Evolutionary conservation across 2,329 filamentous ascomycete species (phyloP), one percentile per base, ranked within the genome.

Genomic region (Colletotrichum eremochloae): DNA sequence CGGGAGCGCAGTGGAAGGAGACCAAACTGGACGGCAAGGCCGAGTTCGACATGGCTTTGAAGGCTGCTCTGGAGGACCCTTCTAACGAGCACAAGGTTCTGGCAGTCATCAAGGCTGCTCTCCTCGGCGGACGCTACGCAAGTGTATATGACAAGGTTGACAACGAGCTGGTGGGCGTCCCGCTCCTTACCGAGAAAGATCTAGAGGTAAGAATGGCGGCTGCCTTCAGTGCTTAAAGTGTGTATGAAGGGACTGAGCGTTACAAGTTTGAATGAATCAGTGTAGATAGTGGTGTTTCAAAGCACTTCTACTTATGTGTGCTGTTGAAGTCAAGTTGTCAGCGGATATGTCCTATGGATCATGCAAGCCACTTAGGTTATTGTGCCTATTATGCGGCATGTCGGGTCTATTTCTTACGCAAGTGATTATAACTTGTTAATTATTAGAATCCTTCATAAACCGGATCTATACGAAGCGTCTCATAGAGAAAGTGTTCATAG

Each of bases 1-100:
- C 68, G 2, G 65, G 65, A 11, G 58, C 69, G 18, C 50, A 68
- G 38, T 71, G 69, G 69, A 68, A 44, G 40, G 64, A 68, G 31
- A 60, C 15, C n/a, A 18, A 42, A 4, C 24, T 71, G 14, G 65
- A 71, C 1, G 65, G 65, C 1, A 52, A 68, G 11, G 58, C 11
- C 6, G 69, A 36, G 36, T 58, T 68, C 15, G 29, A 40, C 14
- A 40, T 29, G 4, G 65, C 52, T 15, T 15, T 63, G 11, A 31
- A 63, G 14, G 31, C 46, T 31, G 52, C 33, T 11, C 20, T 63
- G 44, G 58, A 38, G 36, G 52, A 63, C 29, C 52, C 65, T 1
- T 29, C n/a, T 33, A 55, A 68, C 52, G 69, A 71, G 44, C 9
- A n/a, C 0, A 57, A 29, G 5, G 5, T 55, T 0, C 9, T 71